Percentiles rank a stretch among this genome's conserved stretches.
phyloP scores from a whole-genome alignment of 768 basidiomycete genomes.

The Rhizopogon salebrosus region DNA sequence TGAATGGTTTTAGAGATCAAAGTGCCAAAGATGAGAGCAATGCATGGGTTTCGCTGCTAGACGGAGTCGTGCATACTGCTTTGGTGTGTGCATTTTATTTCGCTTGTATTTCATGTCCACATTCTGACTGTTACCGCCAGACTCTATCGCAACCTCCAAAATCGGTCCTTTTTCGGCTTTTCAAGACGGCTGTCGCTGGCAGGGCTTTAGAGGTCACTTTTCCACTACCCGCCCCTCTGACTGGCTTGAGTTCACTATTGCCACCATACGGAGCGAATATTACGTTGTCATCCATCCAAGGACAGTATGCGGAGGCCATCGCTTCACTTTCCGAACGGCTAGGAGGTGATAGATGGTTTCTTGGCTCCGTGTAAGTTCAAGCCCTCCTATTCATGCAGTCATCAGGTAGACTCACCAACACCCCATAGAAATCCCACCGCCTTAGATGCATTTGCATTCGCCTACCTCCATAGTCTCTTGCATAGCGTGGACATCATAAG shows the following conservation, averaged over 20 bases:
- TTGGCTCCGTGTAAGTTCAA: constrained; percentile 62
- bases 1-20: constrained; percentile 67
- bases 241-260: constrained; percentile 60
- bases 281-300: constrained; percentile 42
- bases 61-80: constrained; percentile 72
- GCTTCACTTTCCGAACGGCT: constrained; percentile 69
- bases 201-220: constrained; percentile 45
- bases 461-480: constrained; percentile 69
- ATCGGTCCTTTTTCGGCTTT: constrained; percentile 36
- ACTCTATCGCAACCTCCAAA: constrained; percentile 35
- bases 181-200: constrained; percentile 29
- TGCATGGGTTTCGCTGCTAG: constrained; percentile 78
- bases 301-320: constrained; percentile 68
- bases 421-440: constrained; percentile 63
- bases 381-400: not conserved
- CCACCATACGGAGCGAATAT: constrained; percentile 59
- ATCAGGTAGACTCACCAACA: constrained; percentile 1
- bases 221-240: constrained; percentile 66
- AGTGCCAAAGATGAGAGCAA: constrained; percentile 65
- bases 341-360: constrained; percentile 76
- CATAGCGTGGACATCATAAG: constrained; percentile 39
- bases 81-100: constrained; percentile 40
- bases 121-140: constrained; percentile 28
- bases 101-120: not conserved
- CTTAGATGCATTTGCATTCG: constrained; percentile 78